Evolutionary conservation across 805 yeast genomes (phyloP), one percentile per base, ranked within the genome.

Genomic region (Clavispora carvajalis): DNA sequence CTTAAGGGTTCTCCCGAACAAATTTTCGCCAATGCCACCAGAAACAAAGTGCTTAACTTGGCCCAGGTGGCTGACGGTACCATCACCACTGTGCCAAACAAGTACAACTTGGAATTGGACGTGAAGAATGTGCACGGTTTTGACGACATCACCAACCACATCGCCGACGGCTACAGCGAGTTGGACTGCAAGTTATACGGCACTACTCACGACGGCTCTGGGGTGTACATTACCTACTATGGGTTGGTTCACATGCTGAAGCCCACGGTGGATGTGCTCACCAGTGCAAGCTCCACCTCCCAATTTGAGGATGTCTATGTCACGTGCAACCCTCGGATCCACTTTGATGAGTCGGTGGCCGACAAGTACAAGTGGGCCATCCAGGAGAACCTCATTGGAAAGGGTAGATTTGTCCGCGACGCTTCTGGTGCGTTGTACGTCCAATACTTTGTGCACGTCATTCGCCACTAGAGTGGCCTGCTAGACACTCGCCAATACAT

Each of bases 361-460:
- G 71, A 61, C 12, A 74, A 73, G 49, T 62, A 58, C 52, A 55
- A 65, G 47, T 80, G 87, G 87, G 71, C 72, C 13, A 47, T 62
- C 33, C 54, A 60, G 35, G 70, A 73, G 54, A 74, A 68, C 48
- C 63, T 78, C 41, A 36, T 77, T 17, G 86, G 83, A 16, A 76
- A 71, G 54, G 86, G 87, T 24, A 68, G 82, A 43, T 79, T 79
- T 51, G 53, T 73, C 36, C 67, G 80, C 50, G 75, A 73, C 45
- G 64, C 56, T 4, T 52, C 62, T 6, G 79, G 74, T 16, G 48
- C 26, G 2, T 56, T 77, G 43, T 68, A 60, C 45, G 84, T 80
- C 30, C 84, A 80, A 59, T 80, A 79, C 63, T 67, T 62, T 46
- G 58, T 75, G 39, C 76, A 73, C 48, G 61, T 69, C 22, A 39